Base-by-base conservation (phyloP, 495 filamentous ascomycete species). In the Daldinia childiae region DNA sequence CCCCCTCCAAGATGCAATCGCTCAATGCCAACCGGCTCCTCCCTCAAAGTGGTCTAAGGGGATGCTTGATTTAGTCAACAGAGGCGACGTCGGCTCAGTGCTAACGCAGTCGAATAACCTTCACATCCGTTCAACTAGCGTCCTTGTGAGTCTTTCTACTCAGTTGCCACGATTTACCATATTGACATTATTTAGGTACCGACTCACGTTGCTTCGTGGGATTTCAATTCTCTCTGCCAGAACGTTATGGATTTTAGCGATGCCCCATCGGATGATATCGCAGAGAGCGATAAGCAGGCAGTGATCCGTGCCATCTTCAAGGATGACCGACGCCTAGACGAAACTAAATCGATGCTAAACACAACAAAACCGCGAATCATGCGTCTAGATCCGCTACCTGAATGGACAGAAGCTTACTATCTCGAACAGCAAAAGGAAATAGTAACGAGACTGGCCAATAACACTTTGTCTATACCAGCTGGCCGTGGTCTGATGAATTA, bases 351-450 rank as follows among this genome's bases (percentile, higher is more conserved):
- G 62, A 81, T 99, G 52, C 82, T 99, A 6, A 91, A 95, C 54
- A 92, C 93, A 27, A 85, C 87, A 8, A 92, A 90, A 69, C 84
- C 90, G 24, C 88, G 94, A 24, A 84, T 90, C n/a, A 89, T 93
- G 34, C 89, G 90, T 30, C 91, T 93, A 60, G 82, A 88, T 58
- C 88, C 93, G 1, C 87, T 93, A 66, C 89, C 90, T 0, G 89
- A 90, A 38, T 95, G 92, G 91, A 87, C 88, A 19, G 96, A 99
- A 72, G 85, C 90, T 0, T 90, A 95, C 62, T 87, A 95, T n/a
- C 82, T 99, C 9, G 95, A 98, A 72, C 89, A 89, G n/a, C 95
- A 98, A 75, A 97, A 97, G 77, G 91, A 92, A 62, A 82, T 97
- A 24, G 93, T 92, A 21, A 90, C 94, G 59, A 89, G 90, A 52